Base-by-base conservation (phyloP, 805 yeast species). In the Cyberlindnera suaveolens region DNA sequence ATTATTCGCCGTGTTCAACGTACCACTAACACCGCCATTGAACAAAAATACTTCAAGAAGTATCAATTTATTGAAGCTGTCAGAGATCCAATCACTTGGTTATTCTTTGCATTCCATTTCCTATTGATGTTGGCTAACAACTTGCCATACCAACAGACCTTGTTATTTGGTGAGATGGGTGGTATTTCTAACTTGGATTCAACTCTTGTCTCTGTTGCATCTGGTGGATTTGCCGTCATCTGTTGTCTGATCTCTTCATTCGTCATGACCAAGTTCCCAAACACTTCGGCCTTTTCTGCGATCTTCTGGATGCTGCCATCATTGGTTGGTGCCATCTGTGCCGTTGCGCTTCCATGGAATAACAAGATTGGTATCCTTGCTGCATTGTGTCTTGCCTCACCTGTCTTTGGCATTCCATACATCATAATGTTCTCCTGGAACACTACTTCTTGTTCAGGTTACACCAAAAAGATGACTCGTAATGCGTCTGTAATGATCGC, bases 161-260 rank as follows among this genome's bases (percentile, higher is more conserved):
- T 75, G 36, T 54, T 77, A 27, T 77, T 67, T 46, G 67, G 62
- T 31, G 66, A 66, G 40, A 64, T 77, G 54, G 75, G 75, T 54
- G 70, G 70, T 29, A 61, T 64, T 27, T 57, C 65, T 17, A 68
- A 62, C 45, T 60, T 73, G 52, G 69, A 65, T 45, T 66, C 81
- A 1, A 75, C 80, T 0, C 61, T 77, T 36, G 78, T 76, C 5
- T 67, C 76, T 13, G 79, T 73, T 36, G 82, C 79, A 0, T 62
- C 73, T 34, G 73, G 77, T 48, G 78, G 78, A 1, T 75, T 66
- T 48, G 70, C 73, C 10, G 67, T 66, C 7, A 40, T 68, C 15
- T 65, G 66, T 45, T 61, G 69, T 47, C 46, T 72, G 4, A 40
- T 70, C 31, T 67, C 72, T 1, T 66, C 74, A 2, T 46, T 54